These are phyloP conservation scores for Fraxinus cuspidata DNA, from an alignment of 257 asterid species.

Conservation along the genomic window DNA sequence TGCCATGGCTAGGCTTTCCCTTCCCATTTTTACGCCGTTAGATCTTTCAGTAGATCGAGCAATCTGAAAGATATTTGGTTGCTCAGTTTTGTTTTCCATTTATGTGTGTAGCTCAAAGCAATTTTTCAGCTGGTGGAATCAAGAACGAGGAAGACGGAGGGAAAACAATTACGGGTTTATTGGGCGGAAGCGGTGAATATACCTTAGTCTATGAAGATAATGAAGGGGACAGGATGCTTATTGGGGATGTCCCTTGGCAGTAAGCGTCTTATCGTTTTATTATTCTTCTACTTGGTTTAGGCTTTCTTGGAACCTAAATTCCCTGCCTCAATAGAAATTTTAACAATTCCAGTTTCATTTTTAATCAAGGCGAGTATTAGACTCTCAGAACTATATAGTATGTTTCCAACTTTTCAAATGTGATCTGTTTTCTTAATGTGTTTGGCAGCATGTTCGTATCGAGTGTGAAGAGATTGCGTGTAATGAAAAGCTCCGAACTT, in stretches of 20 bases:
- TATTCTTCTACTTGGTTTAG: constrained; percentile 13
- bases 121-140: constrained; percentile 38
- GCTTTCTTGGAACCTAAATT: constrained; percentile 12
- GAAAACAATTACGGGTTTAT: constrained; percentile 52
- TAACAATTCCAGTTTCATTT: no score
- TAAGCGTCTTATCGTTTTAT: constrained; percentile 51
- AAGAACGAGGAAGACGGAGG: constrained; percentile 44
- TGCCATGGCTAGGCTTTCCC: no score
- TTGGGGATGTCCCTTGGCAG: constrained; percentile 99
- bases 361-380: no score
- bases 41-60: no score
- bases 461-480: constrained; percentile 85
- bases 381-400: not conserved
- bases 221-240: constrained; percentile 98
- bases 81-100: not conserved
- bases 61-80: not conserved
- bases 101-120: constrained; percentile 56
- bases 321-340: not conserved
- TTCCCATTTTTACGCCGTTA: no score
- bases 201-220: constrained; percentile 95
- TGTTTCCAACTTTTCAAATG: no score
- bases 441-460: constrained; percentile 85
- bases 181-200: constrained; percentile 89
- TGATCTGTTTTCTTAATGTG: not conserved
- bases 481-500: constrained; percentile 78